Conservation (phyloP, 345 rosid genomes). For the Arabis alpina region DNA sequence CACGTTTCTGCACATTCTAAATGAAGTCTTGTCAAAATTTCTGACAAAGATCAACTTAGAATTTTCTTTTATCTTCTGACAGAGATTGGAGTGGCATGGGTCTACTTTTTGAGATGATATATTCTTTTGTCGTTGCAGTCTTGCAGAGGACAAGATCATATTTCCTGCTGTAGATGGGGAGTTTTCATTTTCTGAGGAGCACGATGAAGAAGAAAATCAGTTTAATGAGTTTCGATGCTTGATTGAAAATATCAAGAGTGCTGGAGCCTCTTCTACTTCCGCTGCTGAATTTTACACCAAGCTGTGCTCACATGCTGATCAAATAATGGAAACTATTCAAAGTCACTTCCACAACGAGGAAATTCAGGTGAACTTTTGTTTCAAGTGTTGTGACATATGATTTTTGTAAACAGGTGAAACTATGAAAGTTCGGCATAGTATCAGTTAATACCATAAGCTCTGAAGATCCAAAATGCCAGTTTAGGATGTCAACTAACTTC, state of each 20-base stretch:
- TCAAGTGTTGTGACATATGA: constrained; percentile 27
- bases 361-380: constrained; percentile 64
- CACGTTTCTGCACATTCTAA: constrained; percentile 27
- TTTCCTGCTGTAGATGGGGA: constrained; percentile 88
- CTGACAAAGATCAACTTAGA: neutral
- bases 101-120: constrained; percentile 25
- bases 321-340: constrained; percentile 75
- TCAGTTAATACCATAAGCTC: constrained; percentile 28
- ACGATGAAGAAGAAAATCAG: constrained; percentile 83
- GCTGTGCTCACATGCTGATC: constrained; percentile 86
- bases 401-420: constrained; percentile 31
- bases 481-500: constrained; percentile 32
- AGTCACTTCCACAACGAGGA: constrained; percentile 82
- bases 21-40: constrained; percentile 9
- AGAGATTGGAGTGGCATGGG: constrained; percentile 5
- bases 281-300: constrained; percentile 71
- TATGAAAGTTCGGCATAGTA: constrained; percentile 26
- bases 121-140: constrained; percentile 52
- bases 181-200: constrained; percentile 74
- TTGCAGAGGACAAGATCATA: constrained; percentile 91
- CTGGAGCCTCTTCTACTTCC: constrained; percentile 74
- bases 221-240: constrained; percentile 74
- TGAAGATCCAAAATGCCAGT: constrained; percentile 31
- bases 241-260: constrained; percentile 76
- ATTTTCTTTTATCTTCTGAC: neutral